Percentiles rank a stretch among this genome's conserved stretches.
Evolutionary conservation across 2,329 filamentous ascomycete genomes (phyloP).

Genomic region (Sporothrix pallida): DNA sequence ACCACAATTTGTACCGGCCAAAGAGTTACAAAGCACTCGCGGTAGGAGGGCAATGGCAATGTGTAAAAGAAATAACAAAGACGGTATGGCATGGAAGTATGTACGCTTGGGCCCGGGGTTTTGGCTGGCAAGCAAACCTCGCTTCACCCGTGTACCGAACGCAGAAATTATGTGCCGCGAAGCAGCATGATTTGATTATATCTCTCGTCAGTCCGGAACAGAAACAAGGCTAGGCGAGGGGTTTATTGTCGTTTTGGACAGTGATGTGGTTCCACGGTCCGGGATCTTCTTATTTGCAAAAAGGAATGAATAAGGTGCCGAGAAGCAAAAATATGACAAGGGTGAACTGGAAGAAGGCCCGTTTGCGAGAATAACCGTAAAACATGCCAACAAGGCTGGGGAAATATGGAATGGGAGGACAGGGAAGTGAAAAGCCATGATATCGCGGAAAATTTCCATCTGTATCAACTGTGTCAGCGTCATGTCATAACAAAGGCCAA

Average conservation of each 20-base stretch:
- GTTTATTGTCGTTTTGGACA: slow-evolving; percentile 13
- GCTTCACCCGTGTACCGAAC: background rate
- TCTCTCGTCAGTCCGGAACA: background rate
- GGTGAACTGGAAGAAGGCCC: background rate
- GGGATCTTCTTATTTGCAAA: slow-evolving; percentile 10
- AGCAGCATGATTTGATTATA: background rate
- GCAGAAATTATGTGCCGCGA: slow-evolving; percentile 3
- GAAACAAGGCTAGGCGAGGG: background rate
- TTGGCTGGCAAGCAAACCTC: background rate
- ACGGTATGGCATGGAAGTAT: no score
- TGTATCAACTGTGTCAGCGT: background rate
- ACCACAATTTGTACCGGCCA: background rate
- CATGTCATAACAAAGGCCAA: background rate
- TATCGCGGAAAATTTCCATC: background rate
- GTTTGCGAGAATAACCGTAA: slow-evolving; percentile 20
- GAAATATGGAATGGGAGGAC: background rate
- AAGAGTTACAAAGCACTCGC: no score
- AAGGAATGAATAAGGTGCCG: background rate
- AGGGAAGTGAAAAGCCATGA: background rate
- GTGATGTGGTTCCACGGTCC: background rate
- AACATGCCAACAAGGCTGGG: background rate
- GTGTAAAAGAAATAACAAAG: background rate
- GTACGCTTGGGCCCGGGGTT: background rate
- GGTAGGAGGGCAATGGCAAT: no score
- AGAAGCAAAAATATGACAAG: background rate